These are phyloP conservation scores for Canavalia ensiformis DNA, from an alignment of 306 rosid genomes.

Conservation along the genomic window DNA sequence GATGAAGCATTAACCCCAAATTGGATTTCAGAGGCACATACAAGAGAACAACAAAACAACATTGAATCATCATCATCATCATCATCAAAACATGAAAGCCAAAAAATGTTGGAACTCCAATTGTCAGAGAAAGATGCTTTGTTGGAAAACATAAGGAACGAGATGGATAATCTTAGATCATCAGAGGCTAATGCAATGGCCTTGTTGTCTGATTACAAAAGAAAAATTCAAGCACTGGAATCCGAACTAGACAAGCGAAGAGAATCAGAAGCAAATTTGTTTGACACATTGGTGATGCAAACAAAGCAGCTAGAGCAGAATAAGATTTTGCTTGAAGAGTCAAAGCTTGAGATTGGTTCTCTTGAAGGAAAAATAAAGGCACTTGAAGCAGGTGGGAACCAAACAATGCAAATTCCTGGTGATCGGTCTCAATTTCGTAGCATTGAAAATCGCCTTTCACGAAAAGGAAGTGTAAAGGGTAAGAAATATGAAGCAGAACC, in stretches of 20 bases:
- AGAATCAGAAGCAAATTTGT: constrained; percentile 66
- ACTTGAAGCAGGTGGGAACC: constrained; percentile 30
- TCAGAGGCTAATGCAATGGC: constrained; percentile 55
- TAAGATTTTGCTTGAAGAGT: constrained; percentile 66
- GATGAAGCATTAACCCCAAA: constrained; percentile 43
- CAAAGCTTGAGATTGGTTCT: constrained; percentile 61
- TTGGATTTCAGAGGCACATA: constrained; percentile 33
- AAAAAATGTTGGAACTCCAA: constrained; percentile 47
- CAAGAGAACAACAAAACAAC: constrained; percentile 14
- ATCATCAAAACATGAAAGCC: constrained; percentile 52
- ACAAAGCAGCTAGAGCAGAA: constrained; percentile 71
- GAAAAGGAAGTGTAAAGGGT: constrained; percentile 20
- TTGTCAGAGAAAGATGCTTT: constrained; percentile 42
- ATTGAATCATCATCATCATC: constrained; percentile 29
- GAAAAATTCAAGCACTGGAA: constrained; percentile 60
- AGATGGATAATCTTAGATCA: constrained; percentile 40
- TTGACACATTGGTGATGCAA: constrained; percentile 66
- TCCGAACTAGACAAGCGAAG: constrained; percentile 53
- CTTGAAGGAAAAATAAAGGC: constrained; percentile 52
- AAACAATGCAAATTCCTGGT: neutral
- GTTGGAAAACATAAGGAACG: constrained; percentile 40
- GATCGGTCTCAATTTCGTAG: constrained; percentile 21
- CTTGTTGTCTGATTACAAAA: constrained; percentile 45
- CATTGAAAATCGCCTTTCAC: neutral
- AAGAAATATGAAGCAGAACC: constrained; percentile 45